These are phyloP conservation scores for Ambrosia trifida DNA, from an alignment of 129 eudicot species.

Conservation along the genomic window DNA sequence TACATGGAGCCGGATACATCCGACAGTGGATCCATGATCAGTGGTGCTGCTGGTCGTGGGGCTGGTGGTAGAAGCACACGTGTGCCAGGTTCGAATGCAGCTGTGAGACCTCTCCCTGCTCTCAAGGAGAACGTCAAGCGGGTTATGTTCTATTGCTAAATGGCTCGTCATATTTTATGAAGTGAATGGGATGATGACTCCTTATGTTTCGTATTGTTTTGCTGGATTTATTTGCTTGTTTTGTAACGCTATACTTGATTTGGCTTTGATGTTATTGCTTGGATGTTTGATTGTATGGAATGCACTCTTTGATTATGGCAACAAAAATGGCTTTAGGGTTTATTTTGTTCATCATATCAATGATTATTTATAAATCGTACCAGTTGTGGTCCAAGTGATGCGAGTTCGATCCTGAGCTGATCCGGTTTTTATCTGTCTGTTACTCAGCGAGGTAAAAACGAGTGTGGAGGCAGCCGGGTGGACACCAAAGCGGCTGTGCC, in stretches of 20 bases:
- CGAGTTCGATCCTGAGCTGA: no score
- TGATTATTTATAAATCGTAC: not conserved
- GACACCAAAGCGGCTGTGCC: no score
- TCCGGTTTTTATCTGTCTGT: no score
- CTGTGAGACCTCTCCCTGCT: slow-evolving; percentile 83
- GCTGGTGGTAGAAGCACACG: slow-evolving; percentile 59
- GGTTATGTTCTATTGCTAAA: slow-evolving; percentile 83
- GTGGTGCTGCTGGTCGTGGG: slow-evolving; percentile 65
- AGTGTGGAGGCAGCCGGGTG: no score
- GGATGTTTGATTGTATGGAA: not conserved
- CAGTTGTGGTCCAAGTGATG: no score
- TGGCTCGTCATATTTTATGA: no score
- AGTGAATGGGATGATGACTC: not conserved
- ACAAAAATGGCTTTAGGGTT: no score
- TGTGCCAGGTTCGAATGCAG: slow-evolving; percentile 58
- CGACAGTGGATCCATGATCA: slow-evolving; percentile 77
- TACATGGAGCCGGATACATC: slow-evolving; percentile 92
- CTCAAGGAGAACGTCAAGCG: slow-evolving; percentile 85
- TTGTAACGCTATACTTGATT: not conserved
- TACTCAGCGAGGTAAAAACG: no score
- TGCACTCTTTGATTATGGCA: not conserved
- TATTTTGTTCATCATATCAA: no score
- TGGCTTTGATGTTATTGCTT: not conserved
- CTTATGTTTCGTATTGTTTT: not conserved
- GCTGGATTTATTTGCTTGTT: not conserved